Evolutionary conservation across 108 stramenopile species (phyloP).

Genomic region (Cyclotella sp.): DNA sequence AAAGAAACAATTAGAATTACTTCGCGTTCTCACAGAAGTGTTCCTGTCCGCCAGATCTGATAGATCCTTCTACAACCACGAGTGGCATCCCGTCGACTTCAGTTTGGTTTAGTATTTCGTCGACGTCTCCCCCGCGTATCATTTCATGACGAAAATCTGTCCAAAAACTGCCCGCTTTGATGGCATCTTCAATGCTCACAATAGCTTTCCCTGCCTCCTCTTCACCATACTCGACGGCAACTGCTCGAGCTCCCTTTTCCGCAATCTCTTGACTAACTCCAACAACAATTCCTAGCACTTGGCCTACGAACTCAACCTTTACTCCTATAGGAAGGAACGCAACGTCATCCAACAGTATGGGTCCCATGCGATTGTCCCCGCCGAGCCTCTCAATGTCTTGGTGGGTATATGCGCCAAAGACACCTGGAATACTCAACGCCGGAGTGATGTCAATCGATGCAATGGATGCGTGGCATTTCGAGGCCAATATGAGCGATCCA

Average conservation of each 20-base stretch:
- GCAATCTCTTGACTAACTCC: constrained; percentile 84
- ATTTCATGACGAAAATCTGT: constrained; percentile 71
- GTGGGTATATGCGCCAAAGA: constrained; percentile 72
- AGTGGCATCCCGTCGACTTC: constrained; percentile 58
- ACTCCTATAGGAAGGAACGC: constrained; percentile 80
- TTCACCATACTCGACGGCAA: constrained; percentile 75
- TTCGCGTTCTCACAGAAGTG: constrained; percentile 70
- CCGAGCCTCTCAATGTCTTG: constrained; percentile 74
- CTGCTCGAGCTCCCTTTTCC: constrained; percentile 77
- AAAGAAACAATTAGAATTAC: background rate
- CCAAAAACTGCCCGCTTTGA: constrained; percentile 78
- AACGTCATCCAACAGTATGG: constrained; percentile 84
- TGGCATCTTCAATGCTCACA: constrained; percentile 90
- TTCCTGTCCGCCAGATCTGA: constrained; percentile 91
- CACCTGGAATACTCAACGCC: constrained; percentile 79
- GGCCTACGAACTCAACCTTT: constrained; percentile 72
- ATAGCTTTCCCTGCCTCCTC: constrained; percentile 58
- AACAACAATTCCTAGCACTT: constrained; percentile 86
- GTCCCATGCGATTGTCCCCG: constrained; percentile 87
- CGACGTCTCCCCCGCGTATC: constrained; percentile 80
- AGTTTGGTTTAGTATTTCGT: constrained; percentile 31
- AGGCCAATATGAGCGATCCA: constrained; percentile 80
- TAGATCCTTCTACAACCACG: constrained; percentile 70
- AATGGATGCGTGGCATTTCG: constrained; percentile 70
- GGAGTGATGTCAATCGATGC: constrained; percentile 65